Base-by-base conservation (phyloP, 2,329 filamentous ascomycete genomes). In the Piedraia hortae region DNA sequence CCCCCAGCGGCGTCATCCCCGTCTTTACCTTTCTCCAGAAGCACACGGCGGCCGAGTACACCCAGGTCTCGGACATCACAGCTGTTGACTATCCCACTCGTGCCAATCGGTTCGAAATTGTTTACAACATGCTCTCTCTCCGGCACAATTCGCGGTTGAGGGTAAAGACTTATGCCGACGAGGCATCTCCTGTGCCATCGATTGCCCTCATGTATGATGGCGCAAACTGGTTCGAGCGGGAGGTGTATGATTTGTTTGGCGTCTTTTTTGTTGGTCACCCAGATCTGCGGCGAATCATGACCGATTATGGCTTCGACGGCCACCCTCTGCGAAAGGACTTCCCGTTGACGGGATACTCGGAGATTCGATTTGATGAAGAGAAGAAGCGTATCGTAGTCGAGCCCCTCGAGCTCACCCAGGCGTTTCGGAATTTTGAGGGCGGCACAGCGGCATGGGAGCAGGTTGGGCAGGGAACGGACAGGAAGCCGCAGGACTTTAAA, bases 371-470 rank as follows among this genome's bases (percentile, higher is more conserved):
- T 44, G 85, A 97, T 36, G 85, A 97, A 53, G 88, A 97, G 61
- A 97, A 91, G 73, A 97, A 97, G 66, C 66, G 85, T 30, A 91
- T 97, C 43, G 82, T 97, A 28, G 82, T 88, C 14, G 88, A 97
- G 58, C 85, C 88, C 18, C 58, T 97, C 21, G 85, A 97, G 56
- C 62, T 97, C 49, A 93, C 85, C 8, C 85, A 97, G 51, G 85
- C 88, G 5, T 97, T 88, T 66, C 68, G 85, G 37, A 93, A 97
- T 55, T 97, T 97, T 42, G 80, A 91, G 52, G 78, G 80, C 29
- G 53, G 27, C 33, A 60, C 30, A 21, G 40, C 46, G 21, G 45
- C 54, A 18, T 72, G 66, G 59, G 60, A 72, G 46, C 65, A 65
- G 39, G 63, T 72, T 37, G 65, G 67, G 28, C 47, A 56, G 28